These are phyloP conservation scores for Suillus subalutaceus DNA, from an alignment of 768 basidiomycete genomes.

Conservation along the genomic window DNA sequence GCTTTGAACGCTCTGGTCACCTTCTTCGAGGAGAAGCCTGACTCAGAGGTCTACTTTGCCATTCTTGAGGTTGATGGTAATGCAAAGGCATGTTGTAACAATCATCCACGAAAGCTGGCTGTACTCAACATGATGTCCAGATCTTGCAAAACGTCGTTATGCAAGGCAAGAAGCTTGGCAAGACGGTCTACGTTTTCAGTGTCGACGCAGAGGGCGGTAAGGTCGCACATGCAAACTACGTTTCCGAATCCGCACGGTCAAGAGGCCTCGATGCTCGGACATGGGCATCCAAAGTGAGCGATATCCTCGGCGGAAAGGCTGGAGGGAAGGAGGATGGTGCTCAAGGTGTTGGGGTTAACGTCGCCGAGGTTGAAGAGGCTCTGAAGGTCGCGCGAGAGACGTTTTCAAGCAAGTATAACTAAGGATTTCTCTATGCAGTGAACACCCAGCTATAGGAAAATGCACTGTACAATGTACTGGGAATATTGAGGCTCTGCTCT, in stretches of 20 bases:
- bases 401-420: slow-evolving; percentile 29
- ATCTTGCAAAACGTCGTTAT: slow-evolving; percentile 74
- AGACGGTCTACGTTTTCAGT: slow-evolving; percentile 89
- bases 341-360: slow-evolving; percentile 82
- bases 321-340: slow-evolving; percentile 94
- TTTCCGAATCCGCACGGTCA: slow-evolving; percentile 63
- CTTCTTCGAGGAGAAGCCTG: slow-evolving; percentile 79
- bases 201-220: slow-evolving; percentile 68
- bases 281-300: slow-evolving; percentile 84
- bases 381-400: slow-evolving; percentile 54
- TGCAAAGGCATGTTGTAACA: slow-evolving; percentile 62
- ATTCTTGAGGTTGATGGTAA: slow-evolving; percentile 80
- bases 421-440: neutral
- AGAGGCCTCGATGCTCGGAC: slow-evolving; percentile 78
- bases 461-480: no score
- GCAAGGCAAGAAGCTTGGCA: slow-evolving; percentile 80
- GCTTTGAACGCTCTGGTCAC: slow-evolving; percentile 68
- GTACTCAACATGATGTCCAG: slow-evolving; percentile 38
- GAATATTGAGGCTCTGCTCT: neutral
- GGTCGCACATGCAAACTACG: slow-evolving; percentile 86
- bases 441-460: neutral
- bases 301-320: slow-evolving; percentile 90
- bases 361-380: slow-evolving; percentile 67
- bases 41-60: slow-evolving; percentile 70
- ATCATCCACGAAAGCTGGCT: neutral